These are phyloP conservation scores for Fusarium sp. DNA, from an alignment of 2,329 filamentous ascomycete genomes.

Conservation along the genomic window DNA sequence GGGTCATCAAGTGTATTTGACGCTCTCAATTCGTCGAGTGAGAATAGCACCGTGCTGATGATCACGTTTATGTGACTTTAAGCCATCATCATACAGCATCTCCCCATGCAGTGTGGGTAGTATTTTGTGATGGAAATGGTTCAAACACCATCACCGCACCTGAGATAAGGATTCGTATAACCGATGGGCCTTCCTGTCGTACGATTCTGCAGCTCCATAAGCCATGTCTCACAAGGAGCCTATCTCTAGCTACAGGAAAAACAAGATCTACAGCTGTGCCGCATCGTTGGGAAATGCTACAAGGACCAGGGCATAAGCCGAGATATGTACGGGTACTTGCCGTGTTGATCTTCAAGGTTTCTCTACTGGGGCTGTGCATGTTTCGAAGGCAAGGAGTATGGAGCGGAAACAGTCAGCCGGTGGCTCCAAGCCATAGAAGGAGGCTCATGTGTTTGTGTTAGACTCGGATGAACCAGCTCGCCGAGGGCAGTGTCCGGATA, in stretches of 20 bases:
- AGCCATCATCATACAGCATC: conserved; percentile 3
- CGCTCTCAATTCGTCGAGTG: not conserved
- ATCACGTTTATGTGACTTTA: not conserved
- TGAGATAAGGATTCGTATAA: conserved; percentile 14
- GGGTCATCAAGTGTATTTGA: not conserved
- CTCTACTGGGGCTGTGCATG: conserved; percentile 17
- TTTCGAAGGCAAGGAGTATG: conserved; percentile 1
- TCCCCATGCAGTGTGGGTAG: conserved; percentile 22
- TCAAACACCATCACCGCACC: conserved; percentile 9
- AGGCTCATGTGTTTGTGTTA: not conserved
- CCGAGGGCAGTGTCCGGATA: not conserved
- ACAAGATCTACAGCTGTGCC: conserved; percentile 24
- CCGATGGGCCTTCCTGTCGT: conserved; percentile 22
- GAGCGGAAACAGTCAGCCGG: conserved; percentile 15
- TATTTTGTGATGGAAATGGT: conserved; percentile 10
- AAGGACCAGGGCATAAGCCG: conserved; percentile 13
- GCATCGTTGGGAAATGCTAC: conserved; percentile 18
- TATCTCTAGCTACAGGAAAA: conserved; percentile 12
- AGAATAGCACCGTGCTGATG: not conserved
- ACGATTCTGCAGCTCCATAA: conserved; percentile 34
- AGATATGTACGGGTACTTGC: conserved; percentile 12
- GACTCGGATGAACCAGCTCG: conserved; percentile 6
- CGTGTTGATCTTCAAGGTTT: conserved; percentile 26
- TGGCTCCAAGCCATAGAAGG: not conserved
- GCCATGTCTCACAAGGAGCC: conserved; percentile 32